Percentiles rank a stretch among this genome's conserved stretches.
Evolutionary conservation across 257 asterid species (phyloP).

Genomic region (Solanum gandarillasii): DNA sequence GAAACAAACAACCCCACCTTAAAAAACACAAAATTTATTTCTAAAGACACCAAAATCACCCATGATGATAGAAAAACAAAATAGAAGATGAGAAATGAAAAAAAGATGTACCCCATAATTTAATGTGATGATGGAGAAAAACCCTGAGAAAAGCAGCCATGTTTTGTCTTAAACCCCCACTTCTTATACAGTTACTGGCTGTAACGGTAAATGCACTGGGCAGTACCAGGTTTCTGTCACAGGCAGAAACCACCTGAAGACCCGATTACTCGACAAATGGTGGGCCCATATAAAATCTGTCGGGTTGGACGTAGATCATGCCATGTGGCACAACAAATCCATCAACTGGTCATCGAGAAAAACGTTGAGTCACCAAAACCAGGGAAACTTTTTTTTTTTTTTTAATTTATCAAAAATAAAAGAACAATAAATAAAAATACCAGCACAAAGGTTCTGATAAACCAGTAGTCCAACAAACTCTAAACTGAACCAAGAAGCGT

Average conservation of each 20-base stretch:
- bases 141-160: constrained; percentile 71
- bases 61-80: not conserved
- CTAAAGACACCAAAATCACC: not conserved
- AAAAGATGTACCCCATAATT: not conserved
- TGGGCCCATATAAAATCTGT: constrained; percentile 14
- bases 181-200: constrained; percentile 71
- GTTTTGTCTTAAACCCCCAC: constrained; percentile 74
- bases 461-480: not conserved
- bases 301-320: constrained; percentile 19
- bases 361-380: constrained; percentile 69
- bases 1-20: constrained; percentile 37
- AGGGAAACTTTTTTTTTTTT: not conserved
- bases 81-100: not conserved
- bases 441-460: not conserved
- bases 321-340: constrained; percentile 52
- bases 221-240: constrained; percentile 32
- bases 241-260: constrained; percentile 56
- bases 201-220: constrained; percentile 43
- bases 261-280: constrained; percentile 38
- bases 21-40: not conserved
- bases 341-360: constrained; percentile 70
- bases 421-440: not conserved
- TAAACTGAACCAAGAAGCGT: constrained; percentile 10
- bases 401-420: not conserved
- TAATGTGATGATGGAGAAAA: constrained; percentile 19